Evolutionary conservation across 805 yeast genomes (phyloP), one percentile per base, ranked within the genome.

Genomic region (Ogataea methanolica): DNA sequence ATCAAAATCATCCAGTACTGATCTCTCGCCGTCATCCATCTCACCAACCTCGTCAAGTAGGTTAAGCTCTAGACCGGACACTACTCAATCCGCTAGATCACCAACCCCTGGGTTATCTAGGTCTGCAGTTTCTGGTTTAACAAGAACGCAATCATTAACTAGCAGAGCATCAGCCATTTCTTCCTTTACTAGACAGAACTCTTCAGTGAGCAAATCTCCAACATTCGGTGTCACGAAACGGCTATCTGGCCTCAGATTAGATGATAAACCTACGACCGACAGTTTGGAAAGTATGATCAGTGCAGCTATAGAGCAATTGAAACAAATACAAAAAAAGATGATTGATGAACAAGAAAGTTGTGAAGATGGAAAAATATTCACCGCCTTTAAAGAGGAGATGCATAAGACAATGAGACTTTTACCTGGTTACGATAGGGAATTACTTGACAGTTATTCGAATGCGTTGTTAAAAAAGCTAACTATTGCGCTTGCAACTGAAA

Each of bases 361-460:
- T 9, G 17, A 3, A n/a, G 26, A 29, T 23, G 22, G 36, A 15
- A 37, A 33, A 12, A 36, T 43, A 16, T 33, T 46, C 22, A 48
- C 40, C 11, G 19, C 6, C n/a, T 36, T 57, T 31, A 35, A 40
- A 15, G 36, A n/a, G 12, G 55, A 54, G 40, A 29, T 57, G 41
- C 48, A 46, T 19, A 54, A 41, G 33, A 52, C 56, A 2, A 21
- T 50, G 41, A 52, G 46, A 40, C 26, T 54, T 43, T 31, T 57
- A n/a, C 61, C 61, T 4, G 50, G 44, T n/a, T 55, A 53, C 34
- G 57, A 52, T 29, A 51, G 47, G 5, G 17, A 33, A 9, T 34
- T 57, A 37, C 21, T 58, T 45, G 49, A 56, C 15, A 42, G 50
- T 9, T 56, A 50, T 22, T 44, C 53, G n/a, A 21, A 50, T 19